These are phyloP conservation scores for Cryptosporidium ubiquitum DNA, from an alignment of 169 alveolate genomes.

Conservation along the genomic window DNA sequence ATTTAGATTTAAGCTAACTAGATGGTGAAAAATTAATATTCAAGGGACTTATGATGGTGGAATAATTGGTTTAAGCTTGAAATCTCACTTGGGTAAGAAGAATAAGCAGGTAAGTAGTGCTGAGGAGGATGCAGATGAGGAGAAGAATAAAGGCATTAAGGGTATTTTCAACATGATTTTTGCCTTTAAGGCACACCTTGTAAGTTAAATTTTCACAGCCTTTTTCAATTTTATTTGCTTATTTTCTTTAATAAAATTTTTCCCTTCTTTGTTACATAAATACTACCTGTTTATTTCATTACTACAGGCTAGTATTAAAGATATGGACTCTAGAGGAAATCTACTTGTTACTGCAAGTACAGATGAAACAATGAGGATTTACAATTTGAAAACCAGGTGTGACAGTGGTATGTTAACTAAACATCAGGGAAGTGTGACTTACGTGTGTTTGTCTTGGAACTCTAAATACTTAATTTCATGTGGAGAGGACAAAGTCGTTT, in stretches of 20 bases:
- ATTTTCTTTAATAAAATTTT: too few species aligned
- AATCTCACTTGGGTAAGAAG: background rate
- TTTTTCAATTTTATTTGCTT: background rate
- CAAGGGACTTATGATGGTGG: conserved; percentile 65
- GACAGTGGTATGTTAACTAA: conserved; percentile 48
- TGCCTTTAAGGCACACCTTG: conserved; percentile 54
- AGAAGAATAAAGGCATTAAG: background rate
- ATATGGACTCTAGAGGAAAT: conserved; percentile 11
- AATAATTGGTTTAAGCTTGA: conserved; percentile 22
- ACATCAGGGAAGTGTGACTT: conserved; percentile 39
- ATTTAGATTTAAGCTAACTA: background rate
- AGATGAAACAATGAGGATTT: conserved; percentile 55
- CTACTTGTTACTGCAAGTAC: conserved; percentile 46
- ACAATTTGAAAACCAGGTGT: conserved; percentile 56
- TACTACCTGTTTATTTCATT: background rate
- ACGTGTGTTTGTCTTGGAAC: conserved; percentile 6
- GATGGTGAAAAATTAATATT: background rate
- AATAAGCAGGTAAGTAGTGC: background rate
- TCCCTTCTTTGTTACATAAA: background rate
- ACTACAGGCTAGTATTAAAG: conserved; percentile 26
- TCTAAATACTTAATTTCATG: conserved; percentile 46
- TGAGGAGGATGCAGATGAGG: background rate
- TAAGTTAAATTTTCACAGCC: conserved; percentile 7
- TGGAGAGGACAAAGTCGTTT: conserved; percentile 50
- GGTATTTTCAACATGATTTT: conserved; percentile 11